Percentiles rank a stretch among this genome's conserved stretches.
These are phyloP conservation scores for Psilocybe subaeruginosa DNA, from an alignment of 768 basidiomycete genomes.

Conservation along the genomic window DNA sequence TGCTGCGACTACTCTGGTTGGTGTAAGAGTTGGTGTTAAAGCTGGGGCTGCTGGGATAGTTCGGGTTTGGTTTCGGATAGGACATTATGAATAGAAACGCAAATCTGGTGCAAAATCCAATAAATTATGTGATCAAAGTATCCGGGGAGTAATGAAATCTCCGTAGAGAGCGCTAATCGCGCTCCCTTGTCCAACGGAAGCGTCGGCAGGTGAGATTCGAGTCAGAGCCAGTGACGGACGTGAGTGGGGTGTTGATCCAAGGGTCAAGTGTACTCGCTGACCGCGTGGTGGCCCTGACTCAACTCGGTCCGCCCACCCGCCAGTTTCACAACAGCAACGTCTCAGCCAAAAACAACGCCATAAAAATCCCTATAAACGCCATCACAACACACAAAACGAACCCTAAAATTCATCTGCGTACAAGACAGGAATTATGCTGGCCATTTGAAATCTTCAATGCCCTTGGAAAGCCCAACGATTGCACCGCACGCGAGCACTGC, in stretches of 20 bases:
- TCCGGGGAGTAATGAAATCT: conserved; percentile 4
- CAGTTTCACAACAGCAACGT: conserved; percentile 7
- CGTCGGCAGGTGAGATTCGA: conserved; percentile 13
- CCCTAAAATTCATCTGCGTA: no score
- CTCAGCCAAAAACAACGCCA: background rate
- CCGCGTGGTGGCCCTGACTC: conserved; percentile 18
- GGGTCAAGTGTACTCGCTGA: conserved; percentile 20
- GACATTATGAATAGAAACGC: conserved; percentile 22
- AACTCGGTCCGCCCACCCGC: conserved; percentile 13
- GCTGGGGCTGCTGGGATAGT: conserved; percentile 7
- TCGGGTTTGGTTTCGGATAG: conserved; percentile 13
- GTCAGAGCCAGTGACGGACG: conserved; percentile 13
- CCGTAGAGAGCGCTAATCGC: conserved; percentile 21
- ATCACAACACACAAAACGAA: no score
- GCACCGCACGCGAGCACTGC: no score
- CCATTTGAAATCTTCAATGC: no score
- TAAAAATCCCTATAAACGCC: no score
- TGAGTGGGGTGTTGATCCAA: conserved; percentile 6
- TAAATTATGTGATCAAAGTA: conserved; percentile 3
- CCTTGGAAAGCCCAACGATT: no score
- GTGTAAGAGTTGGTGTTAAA: background rate
- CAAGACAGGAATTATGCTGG: no score
- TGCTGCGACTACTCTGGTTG: background rate
- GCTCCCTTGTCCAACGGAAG: conserved; percentile 21
- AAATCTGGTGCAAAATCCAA: background rate